Conservation (phyloP, 192 early-diverging fungal species). For the Podochytrium sp. region DNA sequence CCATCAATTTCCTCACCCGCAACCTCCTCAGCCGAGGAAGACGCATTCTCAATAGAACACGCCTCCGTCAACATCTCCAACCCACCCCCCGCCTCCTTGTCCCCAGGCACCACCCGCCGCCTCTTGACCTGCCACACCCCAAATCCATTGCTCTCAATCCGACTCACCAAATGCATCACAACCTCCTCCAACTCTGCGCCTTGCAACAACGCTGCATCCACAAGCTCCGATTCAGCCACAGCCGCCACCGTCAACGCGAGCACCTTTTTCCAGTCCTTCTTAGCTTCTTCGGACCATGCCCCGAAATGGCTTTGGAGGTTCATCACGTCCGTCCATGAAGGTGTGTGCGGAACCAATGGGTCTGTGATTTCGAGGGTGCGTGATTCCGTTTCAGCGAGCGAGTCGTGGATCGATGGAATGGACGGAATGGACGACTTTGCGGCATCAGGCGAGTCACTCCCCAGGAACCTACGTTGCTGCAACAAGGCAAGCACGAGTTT, state of each 20-base stretch:
- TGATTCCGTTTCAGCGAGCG: not conserved
- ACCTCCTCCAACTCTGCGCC: not conserved
- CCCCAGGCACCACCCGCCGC: not conserved
- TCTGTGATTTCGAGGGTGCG: not conserved
- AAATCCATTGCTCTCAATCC: constrained; percentile 73
- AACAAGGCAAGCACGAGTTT: not conserved
- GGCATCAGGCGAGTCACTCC: not conserved
- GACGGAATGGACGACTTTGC: not conserved
- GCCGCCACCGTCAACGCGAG: constrained; percentile 49
- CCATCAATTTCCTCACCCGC: constrained; percentile 4
- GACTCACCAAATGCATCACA: constrained; percentile 61
- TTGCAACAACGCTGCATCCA: not conserved
- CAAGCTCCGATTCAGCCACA: constrained; percentile 43
- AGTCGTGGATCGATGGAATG: too few species aligned
- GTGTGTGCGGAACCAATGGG: not conserved
- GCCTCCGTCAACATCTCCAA: not conserved
- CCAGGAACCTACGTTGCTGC: not conserved
- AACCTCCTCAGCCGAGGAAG: not conserved
- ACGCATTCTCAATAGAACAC: not conserved
- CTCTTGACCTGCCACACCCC: constrained; percentile 59
- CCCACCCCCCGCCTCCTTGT: not conserved
- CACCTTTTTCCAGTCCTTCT: constrained; percentile 60
- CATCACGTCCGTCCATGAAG: constrained; percentile 22
- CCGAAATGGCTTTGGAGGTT: constrained; percentile 61
- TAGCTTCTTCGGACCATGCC: constrained; percentile 62